Conservation (phyloP, 805 yeast species). For the Metschnikowia kofuensis region DNA sequence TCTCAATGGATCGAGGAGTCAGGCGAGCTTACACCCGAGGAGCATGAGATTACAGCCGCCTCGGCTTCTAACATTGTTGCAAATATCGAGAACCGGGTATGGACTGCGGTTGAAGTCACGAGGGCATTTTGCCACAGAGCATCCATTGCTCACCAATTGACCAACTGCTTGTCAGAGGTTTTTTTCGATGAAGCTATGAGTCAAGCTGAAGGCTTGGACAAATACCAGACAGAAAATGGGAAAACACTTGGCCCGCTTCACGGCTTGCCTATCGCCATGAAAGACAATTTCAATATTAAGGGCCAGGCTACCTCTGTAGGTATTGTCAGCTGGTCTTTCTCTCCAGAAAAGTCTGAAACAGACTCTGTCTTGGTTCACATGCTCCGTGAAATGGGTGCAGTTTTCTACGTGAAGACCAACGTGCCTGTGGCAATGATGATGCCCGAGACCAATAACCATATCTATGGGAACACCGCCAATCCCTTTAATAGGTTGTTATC, state of each 20-base stretch:
- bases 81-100: constrained; percentile 26
- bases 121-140: constrained; percentile 59
- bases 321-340: constrained; percentile 41
- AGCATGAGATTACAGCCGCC: constrained; percentile 40
- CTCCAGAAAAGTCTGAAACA: constrained; percentile 30
- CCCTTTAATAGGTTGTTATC: constrained; percentile 42
- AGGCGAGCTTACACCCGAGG: constrained; percentile 32
- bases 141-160: constrained; percentile 54
- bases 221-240: constrained; percentile 17
- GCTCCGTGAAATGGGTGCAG: constrained; percentile 48
- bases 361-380: constrained; percentile 40
- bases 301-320: constrained; percentile 53
- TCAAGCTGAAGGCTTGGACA: constrained; percentile 25
- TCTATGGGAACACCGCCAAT: constrained; percentile 47
- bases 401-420: constrained; percentile 53
- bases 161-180: constrained; percentile 38
- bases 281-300: constrained; percentile 45
- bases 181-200: constrained; percentile 28
- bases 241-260: constrained; percentile 27
- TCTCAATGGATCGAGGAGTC: constrained; percentile 33
- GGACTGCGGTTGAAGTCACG: constrained; percentile 45
- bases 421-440: constrained; percentile 51
- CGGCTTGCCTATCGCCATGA: constrained; percentile 32
- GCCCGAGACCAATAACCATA: constrained; percentile 44
- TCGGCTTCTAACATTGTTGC: constrained; percentile 25